A percentile compares a stretch with the other conserved stretches of the same genome.
phyloP scores from a whole-genome alignment of 768 basidiomycete genomes.

The Xanthoconium stramineum region DNA sequence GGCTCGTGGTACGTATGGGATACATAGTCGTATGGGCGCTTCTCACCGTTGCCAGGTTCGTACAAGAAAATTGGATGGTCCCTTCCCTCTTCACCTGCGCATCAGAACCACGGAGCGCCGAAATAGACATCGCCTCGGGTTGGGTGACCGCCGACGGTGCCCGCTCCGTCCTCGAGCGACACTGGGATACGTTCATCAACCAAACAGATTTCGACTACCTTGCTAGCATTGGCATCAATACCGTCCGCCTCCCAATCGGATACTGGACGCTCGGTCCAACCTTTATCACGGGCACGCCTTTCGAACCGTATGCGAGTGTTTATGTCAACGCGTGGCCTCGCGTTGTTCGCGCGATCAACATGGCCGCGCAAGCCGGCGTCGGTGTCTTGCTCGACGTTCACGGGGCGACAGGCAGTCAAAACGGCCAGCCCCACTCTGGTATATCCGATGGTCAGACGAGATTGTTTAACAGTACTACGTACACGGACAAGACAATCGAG shows the following conservation, averaged over 20 bases:
- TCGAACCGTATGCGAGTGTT: constrained; percentile 39
- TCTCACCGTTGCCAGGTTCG: constrained; percentile 46
- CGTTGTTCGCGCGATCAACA: constrained; percentile 41
- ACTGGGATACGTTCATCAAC: constrained; percentile 74
- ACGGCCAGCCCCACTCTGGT: constrained; percentile 32
- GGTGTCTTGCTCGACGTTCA: constrained; percentile 56
- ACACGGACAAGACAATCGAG: constrained; percentile 38
- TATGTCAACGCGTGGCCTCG: constrained; percentile 40
- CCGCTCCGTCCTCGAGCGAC: constrained; percentile 55
- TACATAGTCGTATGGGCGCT: too few relatives aligned
- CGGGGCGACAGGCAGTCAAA: constrained; percentile 50
- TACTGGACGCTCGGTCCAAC: constrained; percentile 39
- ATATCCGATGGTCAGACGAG: constrained; percentile 40
- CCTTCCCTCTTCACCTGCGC: constrained; percentile 64
- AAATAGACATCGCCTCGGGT: constrained; percentile 65
- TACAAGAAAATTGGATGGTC: constrained; percentile 74
- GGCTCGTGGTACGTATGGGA: constrained; percentile 15
- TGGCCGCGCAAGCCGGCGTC: constrained; percentile 38
- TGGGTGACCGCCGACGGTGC: constrained; percentile 38
- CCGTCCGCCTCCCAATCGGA: constrained; percentile 62
- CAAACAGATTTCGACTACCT: constrained; percentile 67
- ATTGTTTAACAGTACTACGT: constrained; percentile 35
- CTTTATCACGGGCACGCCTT: constrained; percentile 36
- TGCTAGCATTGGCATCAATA: constrained; percentile 52
- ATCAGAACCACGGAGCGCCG: constrained; percentile 45